These are phyloP conservation scores for Fragosphaeria purpurea DNA, from an alignment of 2,329 filamentous ascomycete genomes.

Conservation along the genomic window DNA sequence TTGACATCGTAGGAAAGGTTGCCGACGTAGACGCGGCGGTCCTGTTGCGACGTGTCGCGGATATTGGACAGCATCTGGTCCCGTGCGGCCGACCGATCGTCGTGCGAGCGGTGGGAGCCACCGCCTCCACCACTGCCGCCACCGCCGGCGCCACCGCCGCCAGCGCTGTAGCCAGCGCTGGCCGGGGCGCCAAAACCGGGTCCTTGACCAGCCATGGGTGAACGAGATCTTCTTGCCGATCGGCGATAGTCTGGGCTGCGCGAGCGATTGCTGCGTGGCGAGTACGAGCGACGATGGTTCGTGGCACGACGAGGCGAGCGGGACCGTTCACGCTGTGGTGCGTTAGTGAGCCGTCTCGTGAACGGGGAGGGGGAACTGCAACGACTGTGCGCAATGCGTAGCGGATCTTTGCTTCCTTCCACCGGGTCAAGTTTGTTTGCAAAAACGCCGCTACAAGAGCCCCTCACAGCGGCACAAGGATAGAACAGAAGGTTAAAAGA, in stretches of 20 bases:
- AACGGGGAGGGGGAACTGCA: too few relatives aligned
- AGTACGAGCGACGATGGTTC: slow-evolving; percentile 65
- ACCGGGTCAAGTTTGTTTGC: too few relatives aligned
- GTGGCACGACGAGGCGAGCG: slow-evolving; percentile 58
- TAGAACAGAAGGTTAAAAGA: too few relatives aligned
- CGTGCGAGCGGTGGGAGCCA: slow-evolving; percentile 62
- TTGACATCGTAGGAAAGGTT: slow-evolving; percentile 99
- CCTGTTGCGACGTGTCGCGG: slow-evolving; percentile 91
- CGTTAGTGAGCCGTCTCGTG: slow-evolving; percentile 17
- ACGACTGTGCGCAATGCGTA: too few relatives aligned
- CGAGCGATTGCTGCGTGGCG: slow-evolving; percentile 63
- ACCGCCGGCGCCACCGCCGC: slow-evolving; percentile 53
- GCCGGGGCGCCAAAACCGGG: slow-evolving; percentile 59
- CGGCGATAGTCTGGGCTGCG: slow-evolving; percentile 71
- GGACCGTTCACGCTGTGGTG: slow-evolving; percentile 67
- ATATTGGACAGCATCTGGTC: slow-evolving; percentile 95
- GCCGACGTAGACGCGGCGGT: slow-evolving; percentile 98
- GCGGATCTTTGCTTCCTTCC: too few relatives aligned
- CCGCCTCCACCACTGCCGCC: slow-evolving; percentile 49
- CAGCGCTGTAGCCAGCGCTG: slow-evolving; percentile 47
- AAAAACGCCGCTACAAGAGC: too few relatives aligned
- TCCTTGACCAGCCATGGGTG: slow-evolving; percentile 73
- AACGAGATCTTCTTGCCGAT: slow-evolving; percentile 64
- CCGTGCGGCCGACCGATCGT: slow-evolving; percentile 74
- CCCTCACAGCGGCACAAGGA: too few relatives aligned